Conservation (phyloP, 352 stramenopile genomes). For the Phytophthora citricola region DNA sequence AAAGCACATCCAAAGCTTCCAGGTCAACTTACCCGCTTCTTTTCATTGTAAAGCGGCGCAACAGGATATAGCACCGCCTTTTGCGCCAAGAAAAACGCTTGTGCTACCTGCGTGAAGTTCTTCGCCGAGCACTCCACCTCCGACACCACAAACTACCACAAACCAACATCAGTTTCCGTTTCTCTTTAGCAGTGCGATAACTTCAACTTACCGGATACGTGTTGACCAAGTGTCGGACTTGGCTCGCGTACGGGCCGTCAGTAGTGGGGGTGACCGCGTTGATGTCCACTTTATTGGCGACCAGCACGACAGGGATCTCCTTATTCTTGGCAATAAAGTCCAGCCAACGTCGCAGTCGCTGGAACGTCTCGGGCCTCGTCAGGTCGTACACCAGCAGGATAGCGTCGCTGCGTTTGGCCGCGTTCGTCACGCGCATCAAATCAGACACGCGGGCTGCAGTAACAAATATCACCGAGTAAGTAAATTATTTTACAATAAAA, state of each 20-base stretch:
- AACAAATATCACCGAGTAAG: neutral
- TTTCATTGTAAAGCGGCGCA: conserved; percentile 87
- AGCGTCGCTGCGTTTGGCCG: conserved; percentile 84
- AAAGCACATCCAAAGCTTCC: neutral
- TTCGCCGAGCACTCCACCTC: conserved; percentile 88
- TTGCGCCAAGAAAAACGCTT: conserved; percentile 89
- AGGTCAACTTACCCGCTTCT: conserved; percentile 63
- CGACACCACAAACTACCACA: conserved; percentile 76
- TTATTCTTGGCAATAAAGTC: conserved; percentile 89
- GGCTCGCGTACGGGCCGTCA: conserved; percentile 68
- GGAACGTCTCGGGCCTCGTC: conserved; percentile 85
- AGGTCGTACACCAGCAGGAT: conserved; percentile 90
- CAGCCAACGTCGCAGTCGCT: conserved; percentile 84
- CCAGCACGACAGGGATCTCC: conserved; percentile 87
- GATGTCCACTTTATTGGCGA: conserved; percentile 91
- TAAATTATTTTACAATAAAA: conserved; percentile 1
- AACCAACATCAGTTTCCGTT: neutral
- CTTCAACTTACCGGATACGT: conserved; percentile 62
- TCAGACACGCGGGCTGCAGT: conserved; percentile 73
- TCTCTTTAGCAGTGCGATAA: neutral
- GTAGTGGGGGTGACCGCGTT: conserved; percentile 69
- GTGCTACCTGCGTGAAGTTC: conserved; percentile 88
- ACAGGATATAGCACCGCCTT: conserved; percentile 91
- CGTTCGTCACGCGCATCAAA: conserved; percentile 86
- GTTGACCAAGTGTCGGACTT: conserved; percentile 75